Conservation (phyloP, 2,329 filamentous ascomycete genomes). For the Seiridium cupressi region DNA sequence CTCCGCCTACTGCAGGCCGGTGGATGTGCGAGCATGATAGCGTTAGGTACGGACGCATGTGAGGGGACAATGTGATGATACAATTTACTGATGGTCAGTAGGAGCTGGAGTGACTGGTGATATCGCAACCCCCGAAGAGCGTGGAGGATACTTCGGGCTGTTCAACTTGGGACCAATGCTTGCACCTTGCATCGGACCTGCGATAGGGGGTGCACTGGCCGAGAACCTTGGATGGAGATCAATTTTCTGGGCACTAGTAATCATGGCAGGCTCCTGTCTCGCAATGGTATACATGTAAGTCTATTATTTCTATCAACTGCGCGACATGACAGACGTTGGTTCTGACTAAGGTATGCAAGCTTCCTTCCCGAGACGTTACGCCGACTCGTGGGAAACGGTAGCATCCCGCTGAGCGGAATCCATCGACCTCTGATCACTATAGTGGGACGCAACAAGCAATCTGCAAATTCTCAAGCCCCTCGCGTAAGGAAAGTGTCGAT, state of each 20-base stretch:
- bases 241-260: constrained; percentile 38
- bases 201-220: constrained; percentile 52
- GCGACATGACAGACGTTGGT: background rate
- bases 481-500: constrained; percentile 10
- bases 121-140: constrained; percentile 27
- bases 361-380: background rate
- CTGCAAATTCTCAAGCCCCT: background rate
- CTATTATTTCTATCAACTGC: background rate
- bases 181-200: constrained; percentile 56
- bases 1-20: constrained; percentile 28
- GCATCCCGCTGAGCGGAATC: background rate
- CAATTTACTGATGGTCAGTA: background rate
- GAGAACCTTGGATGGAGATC: constrained; percentile 53
- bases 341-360: constrained; percentile 14
- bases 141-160: constrained; percentile 30
- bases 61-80: background rate
- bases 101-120: constrained; percentile 28
- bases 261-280: constrained; percentile 38
- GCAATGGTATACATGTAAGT: constrained; percentile 22
- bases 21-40: constrained; percentile 33
- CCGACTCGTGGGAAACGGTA: background rate
- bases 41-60: constrained; percentile 17
- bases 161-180: constrained; percentile 41
- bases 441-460: constrained; percentile 10
- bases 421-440: constrained; percentile 21